These are phyloP conservation scores for Silene conica DNA, from an alignment of 148 eudicot species.

Conservation along the genomic window DNA sequence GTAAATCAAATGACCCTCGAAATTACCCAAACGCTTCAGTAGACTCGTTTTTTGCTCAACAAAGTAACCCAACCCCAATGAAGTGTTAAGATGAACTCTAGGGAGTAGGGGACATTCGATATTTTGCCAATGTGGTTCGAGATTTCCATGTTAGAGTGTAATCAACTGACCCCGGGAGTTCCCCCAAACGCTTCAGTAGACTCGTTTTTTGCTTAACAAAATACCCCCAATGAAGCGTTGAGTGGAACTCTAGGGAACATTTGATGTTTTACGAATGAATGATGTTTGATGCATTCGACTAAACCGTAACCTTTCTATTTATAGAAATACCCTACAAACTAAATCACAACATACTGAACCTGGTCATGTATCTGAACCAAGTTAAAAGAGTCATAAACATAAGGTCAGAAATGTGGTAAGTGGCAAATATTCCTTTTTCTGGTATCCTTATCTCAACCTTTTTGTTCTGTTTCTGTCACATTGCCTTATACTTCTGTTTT, in stretches of 20 bases:
- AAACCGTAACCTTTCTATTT: neutral
- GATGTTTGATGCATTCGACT: neutral
- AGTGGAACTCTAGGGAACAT: neutral
- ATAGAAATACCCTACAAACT: neutral
- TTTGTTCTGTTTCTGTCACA: conserved; percentile 9
- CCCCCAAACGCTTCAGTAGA: neutral
- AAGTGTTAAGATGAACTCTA: conserved; percentile 30
- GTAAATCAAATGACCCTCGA: too few species aligned
- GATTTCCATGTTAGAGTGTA: neutral
- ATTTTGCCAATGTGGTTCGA: too few species aligned
- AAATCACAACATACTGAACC: conserved; percentile 2
- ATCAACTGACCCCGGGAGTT: neutral
- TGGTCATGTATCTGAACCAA: conserved; percentile 8
- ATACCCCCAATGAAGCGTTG: neutral
- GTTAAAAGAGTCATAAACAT: neutral
- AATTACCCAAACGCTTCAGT: too few species aligned
- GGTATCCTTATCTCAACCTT: neutral
- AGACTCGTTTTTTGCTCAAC: neutral
- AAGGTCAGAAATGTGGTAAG: too few species aligned
- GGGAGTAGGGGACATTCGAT: conserved; percentile 25
- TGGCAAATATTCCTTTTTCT: neutral
- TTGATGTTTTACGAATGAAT: neutral
- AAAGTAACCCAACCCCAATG: neutral
- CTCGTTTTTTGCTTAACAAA: too few species aligned
- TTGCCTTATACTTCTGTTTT: neutral